These are phyloP conservation scores for Bolboschoenoplectus hybrid DNA, from an alignment of 202 grass and related monocot species.

Conservation along the genomic window DNA sequence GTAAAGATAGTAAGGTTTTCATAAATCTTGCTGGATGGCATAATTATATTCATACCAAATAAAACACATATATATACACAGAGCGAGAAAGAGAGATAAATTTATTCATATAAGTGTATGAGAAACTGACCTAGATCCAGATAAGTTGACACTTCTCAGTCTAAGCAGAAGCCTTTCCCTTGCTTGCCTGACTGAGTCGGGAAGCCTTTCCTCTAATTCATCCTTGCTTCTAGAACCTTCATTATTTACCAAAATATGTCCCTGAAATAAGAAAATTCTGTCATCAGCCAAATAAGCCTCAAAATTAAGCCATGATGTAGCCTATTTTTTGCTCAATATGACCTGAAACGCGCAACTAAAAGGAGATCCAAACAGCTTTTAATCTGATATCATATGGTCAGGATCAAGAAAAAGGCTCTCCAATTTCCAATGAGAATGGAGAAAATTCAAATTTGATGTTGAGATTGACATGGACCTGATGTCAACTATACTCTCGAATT, in stretches of 20 bases:
- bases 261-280: slow-evolving; percentile 20
- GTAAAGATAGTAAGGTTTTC: background rate
- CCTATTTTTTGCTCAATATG: slow-evolving; percentile 1
- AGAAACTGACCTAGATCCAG: slow-evolving; percentile 47
- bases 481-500: background rate
- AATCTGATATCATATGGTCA: background rate
- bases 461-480: slow-evolving; percentile 18
- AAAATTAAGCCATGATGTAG: background rate
- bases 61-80: background rate
- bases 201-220: slow-evolving; percentile 56
- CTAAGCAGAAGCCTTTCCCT: slow-evolving; percentile 75
- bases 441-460: background rate
- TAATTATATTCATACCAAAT: background rate
- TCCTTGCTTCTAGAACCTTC: slow-evolving; percentile 35
- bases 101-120: background rate
- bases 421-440: slow-evolving; percentile 16
- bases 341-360: background rate
- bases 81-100: background rate
- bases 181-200: slow-evolving; percentile 60
- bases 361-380: background rate
- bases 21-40: background rate
- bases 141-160: slow-evolving; percentile 56
- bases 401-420: background rate
- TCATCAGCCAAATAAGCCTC: background rate
- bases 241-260: slow-evolving; percentile 7